Evolutionary conservation across 1,139 yeast species (phyloP).

Genomic region (Arxiozyma bovina): DNA sequence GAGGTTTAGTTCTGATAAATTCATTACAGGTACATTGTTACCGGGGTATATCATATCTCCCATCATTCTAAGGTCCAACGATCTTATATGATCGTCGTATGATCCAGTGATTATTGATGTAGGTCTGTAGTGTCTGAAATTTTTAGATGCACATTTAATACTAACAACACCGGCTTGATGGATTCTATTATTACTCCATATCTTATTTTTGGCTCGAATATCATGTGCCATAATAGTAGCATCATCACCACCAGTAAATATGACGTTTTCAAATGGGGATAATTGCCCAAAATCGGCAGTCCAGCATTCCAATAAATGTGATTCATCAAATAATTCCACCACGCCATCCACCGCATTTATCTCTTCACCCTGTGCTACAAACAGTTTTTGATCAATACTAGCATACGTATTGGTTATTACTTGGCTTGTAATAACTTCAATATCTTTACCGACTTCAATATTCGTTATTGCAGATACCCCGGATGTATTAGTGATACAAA

Average conservation of each 20-base stretch:
- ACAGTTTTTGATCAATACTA: constrained; percentile 5
- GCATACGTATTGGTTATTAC: constrained; percentile 7
- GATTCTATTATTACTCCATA: constrained; percentile 52
- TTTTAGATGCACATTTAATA: constrained; percentile 34
- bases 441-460: constrained; percentile 10
- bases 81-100: constrained; percentile 71
- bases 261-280: constrained; percentile 45
- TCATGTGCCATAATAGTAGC: constrained; percentile 70
- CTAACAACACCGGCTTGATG: constrained; percentile 90
- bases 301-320: constrained; percentile 83
- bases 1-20: constrained; percentile 39
- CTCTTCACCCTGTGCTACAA: constrained; percentile 19
- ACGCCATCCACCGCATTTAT: constrained; percentile 8
- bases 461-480: constrained; percentile 38
- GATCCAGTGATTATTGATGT: constrained; percentile 79
- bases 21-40: constrained; percentile 18
- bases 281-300: constrained; percentile 64
- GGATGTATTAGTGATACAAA: constrained; percentile 51
- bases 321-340: constrained; percentile 8
- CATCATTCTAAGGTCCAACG: constrained; percentile 57
- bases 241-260: constrained; percentile 92
- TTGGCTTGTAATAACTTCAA: constrained; percentile 3
- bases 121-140: constrained; percentile 32
- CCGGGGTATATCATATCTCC: constrained; percentile 29
- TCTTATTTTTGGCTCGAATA: constrained; percentile 38